Conservation (phyloP, 148 eudicot species). For the Linanthus parryae region DNA sequence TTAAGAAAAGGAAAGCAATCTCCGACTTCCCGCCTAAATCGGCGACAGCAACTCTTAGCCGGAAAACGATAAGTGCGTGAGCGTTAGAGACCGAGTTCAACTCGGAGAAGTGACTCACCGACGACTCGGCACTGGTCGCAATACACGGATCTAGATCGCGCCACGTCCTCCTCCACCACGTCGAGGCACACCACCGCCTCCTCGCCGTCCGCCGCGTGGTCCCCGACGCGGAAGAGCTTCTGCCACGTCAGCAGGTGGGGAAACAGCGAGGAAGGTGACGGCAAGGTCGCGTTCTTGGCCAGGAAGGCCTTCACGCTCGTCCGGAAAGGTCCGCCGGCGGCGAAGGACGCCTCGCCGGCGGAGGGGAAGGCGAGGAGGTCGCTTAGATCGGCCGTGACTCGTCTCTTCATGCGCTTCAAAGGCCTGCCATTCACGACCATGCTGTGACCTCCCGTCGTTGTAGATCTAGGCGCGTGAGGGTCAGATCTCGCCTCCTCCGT, state of each 20-base stretch:
- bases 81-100: background rate
- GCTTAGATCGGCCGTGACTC: constrained; percentile 71
- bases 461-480: too few species aligned
- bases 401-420: constrained; percentile 66
- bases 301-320: constrained; percentile 48
- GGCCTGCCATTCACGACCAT: constrained; percentile 89
- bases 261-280: constrained; percentile 57
- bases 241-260: constrained; percentile 79
- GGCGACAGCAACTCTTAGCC: background rate
- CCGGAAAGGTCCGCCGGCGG: constrained; percentile 45
- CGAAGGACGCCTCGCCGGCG: constrained; percentile 14
- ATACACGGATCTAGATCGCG: constrained; percentile 72
- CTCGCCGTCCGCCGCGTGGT: constrained; percentile 16
- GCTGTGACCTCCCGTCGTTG: background rate
- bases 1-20: too few species aligned
- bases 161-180: constrained; percentile 82
- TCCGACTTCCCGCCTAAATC: too few species aligned
- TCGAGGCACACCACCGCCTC: constrained; percentile 54
- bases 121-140: constrained; percentile 92
- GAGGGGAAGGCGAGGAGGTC: constrained; percentile 60
- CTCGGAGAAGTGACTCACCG: constrained; percentile 63
- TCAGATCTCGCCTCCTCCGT: too few species aligned
- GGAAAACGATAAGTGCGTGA: background rate
- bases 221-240: constrained; percentile 61
- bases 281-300: constrained; percentile 50